Conservation (phyloP, 1,139 yeast species). For the Nematodospora anomalae region DNA sequence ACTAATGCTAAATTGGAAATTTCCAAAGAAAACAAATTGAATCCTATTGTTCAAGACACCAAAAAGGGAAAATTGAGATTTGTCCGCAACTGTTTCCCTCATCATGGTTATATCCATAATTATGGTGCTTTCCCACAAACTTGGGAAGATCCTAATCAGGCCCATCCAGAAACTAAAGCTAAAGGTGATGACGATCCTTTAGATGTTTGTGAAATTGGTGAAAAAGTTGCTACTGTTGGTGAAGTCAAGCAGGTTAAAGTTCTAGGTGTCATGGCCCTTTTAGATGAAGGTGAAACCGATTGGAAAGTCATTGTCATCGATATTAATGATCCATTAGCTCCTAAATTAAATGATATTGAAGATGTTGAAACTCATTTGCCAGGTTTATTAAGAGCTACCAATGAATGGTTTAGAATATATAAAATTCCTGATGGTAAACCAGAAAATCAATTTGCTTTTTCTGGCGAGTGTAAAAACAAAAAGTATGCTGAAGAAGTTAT, state of each 20-base stretch:
- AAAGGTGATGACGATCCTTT: conserved; percentile 95
- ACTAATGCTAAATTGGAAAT: conserved; percentile 92
- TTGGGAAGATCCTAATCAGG: conserved; percentile 74
- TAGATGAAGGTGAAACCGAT: conserved; percentile 97
- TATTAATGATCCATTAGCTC: conserved; percentile 75
- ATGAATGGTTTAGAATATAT: conserved; percentile 93
- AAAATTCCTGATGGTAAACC: conserved; percentile 94
- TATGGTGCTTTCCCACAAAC: conserved; percentile 99
- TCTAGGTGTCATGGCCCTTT: conserved; percentile 87
- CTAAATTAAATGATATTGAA: conserved; percentile 69
- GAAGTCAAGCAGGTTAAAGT: conserved; percentile 83
- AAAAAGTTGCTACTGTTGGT: conserved; percentile 65
- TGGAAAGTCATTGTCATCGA: conserved; percentile 94
- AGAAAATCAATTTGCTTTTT: conserved; percentile 79
- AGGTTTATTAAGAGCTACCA: conserved; percentile 78
- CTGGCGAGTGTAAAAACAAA: conserved; percentile 74
- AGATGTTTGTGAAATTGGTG: conserved; percentile 94
- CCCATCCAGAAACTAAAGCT: conserved; percentile 76
- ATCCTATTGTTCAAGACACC: conserved; percentile 92
- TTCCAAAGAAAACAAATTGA: conserved; percentile 66
- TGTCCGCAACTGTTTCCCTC: conserved; percentile 92
- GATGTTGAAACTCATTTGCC: conserved; percentile 87
- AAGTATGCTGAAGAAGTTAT: conserved; percentile 71
- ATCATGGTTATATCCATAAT: conserved; percentile 93
- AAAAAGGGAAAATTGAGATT: conserved; percentile 87